phyloP scores from a whole-genome alignment of 345 rosid genomes.

The Citrus cavaleriei region DNA sequence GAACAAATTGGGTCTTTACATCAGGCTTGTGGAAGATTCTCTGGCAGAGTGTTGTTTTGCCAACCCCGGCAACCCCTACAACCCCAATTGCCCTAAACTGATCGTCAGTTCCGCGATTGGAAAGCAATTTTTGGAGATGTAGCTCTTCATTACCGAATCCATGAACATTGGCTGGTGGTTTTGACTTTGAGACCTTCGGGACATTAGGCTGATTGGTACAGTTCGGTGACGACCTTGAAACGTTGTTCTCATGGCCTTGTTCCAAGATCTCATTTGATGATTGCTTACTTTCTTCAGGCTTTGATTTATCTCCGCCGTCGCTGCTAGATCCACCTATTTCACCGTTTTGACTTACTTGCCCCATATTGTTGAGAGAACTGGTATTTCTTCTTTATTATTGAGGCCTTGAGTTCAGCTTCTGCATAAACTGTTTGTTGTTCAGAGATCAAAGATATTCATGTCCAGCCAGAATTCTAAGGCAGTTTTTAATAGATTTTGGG shows the following conservation, averaged over 20 bases:
- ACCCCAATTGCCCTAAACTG: conserved; percentile 13
- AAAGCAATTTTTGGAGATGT: conserved; percentile 5
- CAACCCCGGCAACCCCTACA: not conserved
- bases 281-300: not conserved
- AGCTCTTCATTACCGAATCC: not conserved
- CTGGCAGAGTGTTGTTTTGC: conserved; percentile 15
- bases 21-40: not conserved
- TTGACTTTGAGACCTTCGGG: not conserved
- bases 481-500: too few species aligned
- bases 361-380: not conserved
- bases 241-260: not conserved
- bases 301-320: not conserved
- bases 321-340: not conserved
- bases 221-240: not conserved
- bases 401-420: not conserved
- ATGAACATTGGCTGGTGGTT: not conserved
- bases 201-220: too few species aligned
- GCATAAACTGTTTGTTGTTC: too few species aligned
- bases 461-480: not conserved
- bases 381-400: not conserved
- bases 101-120: not conserved
- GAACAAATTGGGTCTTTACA: conserved; percentile 15
- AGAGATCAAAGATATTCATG: not conserved
- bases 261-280: not conserved
- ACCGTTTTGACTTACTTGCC: not conserved